phyloP scores from a whole-genome alignment of 192 early-diverging fungal species.

The Podila verticillata region DNA sequence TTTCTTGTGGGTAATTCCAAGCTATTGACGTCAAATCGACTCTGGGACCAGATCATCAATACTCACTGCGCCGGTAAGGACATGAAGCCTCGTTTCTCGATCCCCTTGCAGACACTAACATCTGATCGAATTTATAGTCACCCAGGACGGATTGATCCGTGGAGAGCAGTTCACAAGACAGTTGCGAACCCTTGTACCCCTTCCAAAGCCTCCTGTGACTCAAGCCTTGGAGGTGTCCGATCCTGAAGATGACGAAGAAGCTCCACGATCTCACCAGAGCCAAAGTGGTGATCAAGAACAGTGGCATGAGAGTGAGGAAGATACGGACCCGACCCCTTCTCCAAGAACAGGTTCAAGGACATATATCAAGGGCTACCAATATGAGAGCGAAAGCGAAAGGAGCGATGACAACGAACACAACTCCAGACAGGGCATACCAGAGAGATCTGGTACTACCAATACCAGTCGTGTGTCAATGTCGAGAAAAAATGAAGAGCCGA shows the following conservation, averaged over 20 bases:
- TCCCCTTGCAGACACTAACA: background rate
- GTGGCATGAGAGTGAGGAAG: background rate
- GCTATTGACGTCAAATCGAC: slow-evolving; percentile 18
- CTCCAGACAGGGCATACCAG: too few relatives aligned
- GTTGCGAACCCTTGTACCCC: slow-evolving; percentile 10
- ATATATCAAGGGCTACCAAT: slow-evolving; percentile 19
- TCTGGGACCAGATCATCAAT: slow-evolving; percentile 29
- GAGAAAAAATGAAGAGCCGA: too few relatives aligned
- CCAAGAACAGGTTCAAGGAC: slow-evolving; percentile 2
- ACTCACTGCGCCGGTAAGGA: slow-evolving; percentile 39
- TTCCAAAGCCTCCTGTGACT: slow-evolving; percentile 1
- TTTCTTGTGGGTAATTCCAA: slow-evolving; percentile 65
- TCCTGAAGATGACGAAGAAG: slow-evolving; percentile 3
- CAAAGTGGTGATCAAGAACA: background rate
- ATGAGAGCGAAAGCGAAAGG: slow-evolving; percentile 20
- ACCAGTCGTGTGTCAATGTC: too few relatives aligned
- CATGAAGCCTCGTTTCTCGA: background rate
- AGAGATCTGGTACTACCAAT: too few relatives aligned
- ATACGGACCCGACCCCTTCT: background rate
- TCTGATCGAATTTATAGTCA: background rate
- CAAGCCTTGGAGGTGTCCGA: slow-evolving; percentile 9
- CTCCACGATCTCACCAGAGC: background rate
- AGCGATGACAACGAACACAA: slow-evolving; percentile 5
- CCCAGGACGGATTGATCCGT: slow-evolving; percentile 12
- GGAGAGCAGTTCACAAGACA: slow-evolving; percentile 14